Evolutionary conservation across 495 filamentous ascomycete species (phyloP), one percentile per base, ranked within the genome.

Genomic region (Hypoxylon lenormandii): DNA sequence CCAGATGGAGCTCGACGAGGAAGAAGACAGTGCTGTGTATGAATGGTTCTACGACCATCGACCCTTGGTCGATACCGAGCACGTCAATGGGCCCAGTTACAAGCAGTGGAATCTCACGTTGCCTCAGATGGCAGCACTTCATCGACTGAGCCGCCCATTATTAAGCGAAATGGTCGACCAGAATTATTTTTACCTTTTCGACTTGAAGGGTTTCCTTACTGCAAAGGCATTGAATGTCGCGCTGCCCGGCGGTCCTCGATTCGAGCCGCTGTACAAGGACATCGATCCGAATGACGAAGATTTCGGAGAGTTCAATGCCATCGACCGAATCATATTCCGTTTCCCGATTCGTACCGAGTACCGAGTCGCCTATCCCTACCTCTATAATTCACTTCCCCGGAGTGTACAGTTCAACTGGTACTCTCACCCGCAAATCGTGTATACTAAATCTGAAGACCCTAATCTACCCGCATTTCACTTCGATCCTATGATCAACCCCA

Each of bases 231-330:
- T 99, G 49, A 99, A 99, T 70, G 94, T 98, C 52, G 94, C 96
- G 7, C 92, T 99, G 38, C 96, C 96, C 12, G 96, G 96, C 76
- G 96, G 96, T 36, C 96, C 96, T 66, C 89, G 95, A 40, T 99
- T 99, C 58, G 96, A 99, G 80, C 96, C 96, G 13, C 80, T 99
- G 10, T 99, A 98, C 83, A 99, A 99, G 80, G 96, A 99, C 69
- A 92, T 99, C 49, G 94, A 99, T 75, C 96, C 96, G 28, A 98
- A 99, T 72, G 94, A 98, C 72, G 96, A 99, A 78, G 96, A 99
- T 75, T 99, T 99, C 79, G 95, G 96, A 75, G 96, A 99, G 78
- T 99, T 99, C 86, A 99, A 99, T 72, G 96, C 94, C 46, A 99
- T 99, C 74, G 94, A 98, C 76, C 92, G 96, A 63, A 99, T 99